Evolutionary conservation across 176 grass and related monocot genomes (phyloP).

Genomic region (Alopecurus myosuroides): DNA sequence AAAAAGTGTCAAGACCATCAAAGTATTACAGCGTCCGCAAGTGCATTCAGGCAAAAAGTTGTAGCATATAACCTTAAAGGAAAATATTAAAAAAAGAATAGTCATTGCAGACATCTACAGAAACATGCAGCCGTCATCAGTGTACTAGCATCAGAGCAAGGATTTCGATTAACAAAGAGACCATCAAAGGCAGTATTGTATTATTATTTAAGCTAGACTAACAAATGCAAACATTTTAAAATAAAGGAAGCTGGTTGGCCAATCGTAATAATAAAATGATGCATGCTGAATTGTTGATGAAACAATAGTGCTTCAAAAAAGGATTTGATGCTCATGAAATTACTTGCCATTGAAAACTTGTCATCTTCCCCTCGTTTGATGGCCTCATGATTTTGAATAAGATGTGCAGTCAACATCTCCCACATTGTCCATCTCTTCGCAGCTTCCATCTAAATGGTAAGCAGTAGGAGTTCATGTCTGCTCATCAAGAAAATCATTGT

Average conservation of each 20-base stretch:
- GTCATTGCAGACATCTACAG: not conserved
- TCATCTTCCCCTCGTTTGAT: constrained; percentile 84
- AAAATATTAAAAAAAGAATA: not conserved
- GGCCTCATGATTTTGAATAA: constrained; percentile 76
- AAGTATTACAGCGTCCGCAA: not conserved
- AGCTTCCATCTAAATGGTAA: constrained; percentile 58
- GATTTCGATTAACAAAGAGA: not conserved
- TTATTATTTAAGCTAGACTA: not conserved
- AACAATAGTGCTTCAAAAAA: not conserved
- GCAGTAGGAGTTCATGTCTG: not conserved
- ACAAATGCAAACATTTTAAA: not conserved
- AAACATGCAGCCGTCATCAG: not conserved
- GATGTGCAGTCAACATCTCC: constrained; percentile 98
- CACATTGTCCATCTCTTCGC: constrained; percentile 95
- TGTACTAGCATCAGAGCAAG: not conserved
- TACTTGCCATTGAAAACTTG: constrained; percentile 74
- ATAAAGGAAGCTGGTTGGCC: not conserved
- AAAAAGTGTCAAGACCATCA: not conserved
- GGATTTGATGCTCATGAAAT: constrained; percentile 2
- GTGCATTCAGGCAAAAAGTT: not conserved
- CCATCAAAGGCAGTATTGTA: not conserved
- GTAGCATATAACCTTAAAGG: not conserved
- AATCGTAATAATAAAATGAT: not conserved
- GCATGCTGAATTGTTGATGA: not conserved
- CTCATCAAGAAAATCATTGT: not conserved